These are phyloP conservation scores for Trichoderma sp. DNA, from an alignment of 2,329 filamentous ascomycete genomes.

Conservation along the genomic window DNA sequence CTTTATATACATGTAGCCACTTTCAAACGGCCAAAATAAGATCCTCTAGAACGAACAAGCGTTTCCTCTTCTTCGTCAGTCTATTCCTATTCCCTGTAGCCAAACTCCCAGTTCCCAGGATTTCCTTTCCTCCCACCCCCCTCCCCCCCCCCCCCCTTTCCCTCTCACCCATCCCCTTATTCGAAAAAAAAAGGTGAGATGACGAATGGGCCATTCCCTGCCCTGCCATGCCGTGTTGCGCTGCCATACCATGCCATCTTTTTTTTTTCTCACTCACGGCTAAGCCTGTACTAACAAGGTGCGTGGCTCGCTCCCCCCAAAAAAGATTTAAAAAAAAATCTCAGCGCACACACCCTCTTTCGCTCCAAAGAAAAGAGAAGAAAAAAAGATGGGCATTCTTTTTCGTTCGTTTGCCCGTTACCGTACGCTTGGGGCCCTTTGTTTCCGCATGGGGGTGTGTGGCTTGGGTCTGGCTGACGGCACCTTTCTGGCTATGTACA, in stretches of 20 bases:
- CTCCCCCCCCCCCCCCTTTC: neutral
- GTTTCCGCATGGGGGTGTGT: neutral
- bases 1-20: conserved; percentile 26
- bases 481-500: neutral
- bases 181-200: conserved; percentile 9
- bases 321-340: neutral
- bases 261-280: conserved; percentile 6
- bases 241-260: neutral
- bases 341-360: neutral
- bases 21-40: neutral
- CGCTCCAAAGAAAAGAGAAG: neutral
- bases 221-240: conserved; percentile 13
- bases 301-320: neutral
- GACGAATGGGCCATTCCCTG: neutral
- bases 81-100: conserved; percentile 2
- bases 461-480: conserved; percentile 23
- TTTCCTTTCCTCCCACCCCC: neutral
- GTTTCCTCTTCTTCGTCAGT: neutral
- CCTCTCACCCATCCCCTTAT: neutral
- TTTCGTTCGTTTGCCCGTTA: no score
- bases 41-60: conserved; percentile 3
- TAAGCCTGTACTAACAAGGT: neutral
- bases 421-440: neutral
- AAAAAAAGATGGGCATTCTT: neutral
- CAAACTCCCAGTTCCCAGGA: conserved; percentile 9